Conservation (phyloP, 2,329 filamentous ascomycete genomes). For the Lizonia empirigonia region DNA sequence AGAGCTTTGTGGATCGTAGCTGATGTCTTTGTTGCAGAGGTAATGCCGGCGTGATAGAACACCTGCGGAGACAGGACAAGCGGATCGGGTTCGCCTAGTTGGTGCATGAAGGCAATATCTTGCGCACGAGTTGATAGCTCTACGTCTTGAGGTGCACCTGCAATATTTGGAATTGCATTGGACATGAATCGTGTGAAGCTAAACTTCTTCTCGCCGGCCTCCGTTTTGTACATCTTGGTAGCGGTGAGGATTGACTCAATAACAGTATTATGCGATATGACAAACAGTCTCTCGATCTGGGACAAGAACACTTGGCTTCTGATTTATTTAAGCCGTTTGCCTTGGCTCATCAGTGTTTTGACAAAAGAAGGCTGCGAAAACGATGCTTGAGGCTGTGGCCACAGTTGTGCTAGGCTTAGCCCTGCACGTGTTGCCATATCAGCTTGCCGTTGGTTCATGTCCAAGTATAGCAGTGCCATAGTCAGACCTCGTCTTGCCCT, state of each 20-base stretch:
- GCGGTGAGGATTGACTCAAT: not conserved
- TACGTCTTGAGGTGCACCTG: conserved; percentile 5
- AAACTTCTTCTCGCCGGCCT: conserved; percentile 6
- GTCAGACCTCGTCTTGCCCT: no score
- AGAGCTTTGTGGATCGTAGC: conserved; percentile 1
- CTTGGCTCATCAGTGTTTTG: not conserved
- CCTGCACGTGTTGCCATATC: not conserved
- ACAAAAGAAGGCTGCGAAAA: not conserved
- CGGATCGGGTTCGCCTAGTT: conserved; percentile 5
- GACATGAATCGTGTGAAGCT: conserved; percentile 15
- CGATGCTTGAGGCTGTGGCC: not conserved
- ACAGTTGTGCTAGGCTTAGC: not conserved
- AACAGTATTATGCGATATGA: not conserved
- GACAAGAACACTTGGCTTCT: not conserved
- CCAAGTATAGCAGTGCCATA: no score
- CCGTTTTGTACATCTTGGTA: conserved; percentile 8
- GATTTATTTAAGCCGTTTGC: not conserved
- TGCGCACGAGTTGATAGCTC: not conserved
- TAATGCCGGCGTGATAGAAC: conserved; percentile 9
- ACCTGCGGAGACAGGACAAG: conserved; percentile 5
- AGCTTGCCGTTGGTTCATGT: not conserved
- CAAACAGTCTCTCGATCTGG: not conserved
- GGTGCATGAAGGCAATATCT: conserved; percentile 9
- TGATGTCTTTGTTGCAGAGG: conserved; percentile 1
- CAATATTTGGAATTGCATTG: conserved; percentile 4